Evolutionary conservation across 2,329 filamentous ascomycete species (phyloP).

Genomic region (Aspergillus ibericus): DNA sequence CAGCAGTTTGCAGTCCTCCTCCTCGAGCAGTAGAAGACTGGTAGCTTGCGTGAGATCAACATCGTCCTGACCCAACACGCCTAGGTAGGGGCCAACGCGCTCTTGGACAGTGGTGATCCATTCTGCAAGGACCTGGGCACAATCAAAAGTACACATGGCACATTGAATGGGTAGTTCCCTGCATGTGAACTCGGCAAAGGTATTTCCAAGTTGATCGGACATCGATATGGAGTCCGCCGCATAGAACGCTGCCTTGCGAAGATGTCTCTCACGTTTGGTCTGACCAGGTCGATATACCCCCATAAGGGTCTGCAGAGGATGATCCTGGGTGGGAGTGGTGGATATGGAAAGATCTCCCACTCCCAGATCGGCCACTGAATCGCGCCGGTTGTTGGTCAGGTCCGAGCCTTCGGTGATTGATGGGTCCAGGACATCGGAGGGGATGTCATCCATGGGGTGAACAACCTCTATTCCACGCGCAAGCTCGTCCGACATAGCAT

Average conservation of each 20-base stretch:
- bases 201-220: constrained; percentile 81
- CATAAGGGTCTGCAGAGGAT: constrained; percentile 30
- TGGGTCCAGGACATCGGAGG: constrained; percentile 32
- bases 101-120: constrained; percentile 94
- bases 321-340: constrained; percentile 38
- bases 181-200: constrained; percentile 79
- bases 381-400: constrained; percentile 27
- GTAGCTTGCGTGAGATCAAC: constrained; percentile 79
- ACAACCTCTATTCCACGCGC: constrained; percentile 73
- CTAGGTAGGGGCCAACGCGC: constrained; percentile 84
- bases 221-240: constrained; percentile 88
- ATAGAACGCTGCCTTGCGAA: constrained; percentile 93
- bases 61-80: constrained; percentile 79
- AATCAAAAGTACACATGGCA: constrained; percentile 90
- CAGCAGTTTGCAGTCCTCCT: constrained; percentile 84
- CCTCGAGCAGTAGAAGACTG: constrained; percentile 84
- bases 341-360: constrained; percentile 39
- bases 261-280: constrained; percentile 77
- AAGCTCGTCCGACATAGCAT: constrained; percentile 84
- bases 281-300: constrained; percentile 37
- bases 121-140: constrained; percentile 87
- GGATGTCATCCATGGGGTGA: constrained; percentile 62
- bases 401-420: constrained; percentile 23
- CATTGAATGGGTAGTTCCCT: constrained; percentile 86
- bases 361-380: constrained; percentile 39